Evolutionary conservation across 805 yeast species (phyloP).

Genomic region (Tetrapisispora phaffii): DNA sequence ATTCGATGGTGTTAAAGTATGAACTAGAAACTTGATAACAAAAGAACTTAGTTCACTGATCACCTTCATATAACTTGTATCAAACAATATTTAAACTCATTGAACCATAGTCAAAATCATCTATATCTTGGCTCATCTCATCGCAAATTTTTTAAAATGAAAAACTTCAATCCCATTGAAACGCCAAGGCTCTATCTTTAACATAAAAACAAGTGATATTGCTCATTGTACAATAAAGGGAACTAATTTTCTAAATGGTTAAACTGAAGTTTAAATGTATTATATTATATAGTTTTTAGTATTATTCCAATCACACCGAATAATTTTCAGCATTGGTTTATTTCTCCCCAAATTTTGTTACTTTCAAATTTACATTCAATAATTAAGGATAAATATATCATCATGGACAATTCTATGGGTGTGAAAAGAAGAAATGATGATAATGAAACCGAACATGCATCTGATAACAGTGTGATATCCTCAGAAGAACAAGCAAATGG

Average conservation of each 20-base stretch:
- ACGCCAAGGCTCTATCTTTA: background rate
- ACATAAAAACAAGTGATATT: no score
- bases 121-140: conserved; percentile 6
- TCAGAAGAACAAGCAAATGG: background rate
- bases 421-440: background rate
- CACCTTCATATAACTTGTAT: background rate
- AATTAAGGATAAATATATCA: background rate
- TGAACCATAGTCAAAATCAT: no score
- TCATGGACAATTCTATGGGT: background rate
- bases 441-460: background rate
- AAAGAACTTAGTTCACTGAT: background rate
- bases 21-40: background rate
- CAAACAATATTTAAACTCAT: background rate
- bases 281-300: no score
- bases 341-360: no score
- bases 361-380: background rate
- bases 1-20: background rate
- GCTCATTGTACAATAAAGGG: background rate
- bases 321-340: no score
- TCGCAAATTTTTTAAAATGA: conserved; percentile 7
- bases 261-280: background rate
- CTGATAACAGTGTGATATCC: background rate
- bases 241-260: background rate
- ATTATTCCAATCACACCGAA: no score
- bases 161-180: background rate